phyloP scores from a whole-genome alignment of 192 early-diverging fungal species.

The Chytriomyces sp. region DNA sequence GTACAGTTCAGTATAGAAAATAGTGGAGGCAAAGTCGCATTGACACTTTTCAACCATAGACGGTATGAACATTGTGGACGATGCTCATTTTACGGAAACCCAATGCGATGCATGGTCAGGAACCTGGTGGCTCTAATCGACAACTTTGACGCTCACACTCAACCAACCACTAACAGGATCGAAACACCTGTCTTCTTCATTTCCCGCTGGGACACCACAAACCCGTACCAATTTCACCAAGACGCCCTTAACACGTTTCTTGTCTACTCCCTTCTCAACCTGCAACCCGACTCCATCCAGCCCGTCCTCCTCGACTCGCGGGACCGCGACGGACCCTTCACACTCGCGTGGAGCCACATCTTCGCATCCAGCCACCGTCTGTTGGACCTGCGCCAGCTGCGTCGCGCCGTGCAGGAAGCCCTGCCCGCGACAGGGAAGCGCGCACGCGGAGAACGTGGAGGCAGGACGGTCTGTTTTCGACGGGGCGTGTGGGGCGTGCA shows the following conservation, averaged over 20 bases:
- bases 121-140: not conserved
- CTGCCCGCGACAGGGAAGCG: not conserved
- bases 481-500: conserved; percentile 20
- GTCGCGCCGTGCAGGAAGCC: not conserved
- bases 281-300: not conserved
- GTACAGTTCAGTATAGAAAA: not conserved
- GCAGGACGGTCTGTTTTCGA: conserved; percentile 19
- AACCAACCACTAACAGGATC: not conserved
- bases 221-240: conserved; percentile 26
- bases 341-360: conserved; percentile 15
- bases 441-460: too few relatives aligned
- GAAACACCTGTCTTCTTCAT: conserved; percentile 14
- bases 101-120: not conserved
- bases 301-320: not conserved
- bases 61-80: not conserved
- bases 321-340: conserved; percentile 1
- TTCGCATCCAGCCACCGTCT: conserved; percentile 11
- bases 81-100: not conserved
- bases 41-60: not conserved
- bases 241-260: conserved; percentile 15
- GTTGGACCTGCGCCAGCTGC: conserved; percentile 16
- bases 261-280: conserved; percentile 1
- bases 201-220: conserved; percentile 20
- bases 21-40: not conserved
- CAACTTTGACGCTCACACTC: not conserved